Conservation (phyloP, 805 yeast genomes). For the Yarrowia alimentaria region DNA sequence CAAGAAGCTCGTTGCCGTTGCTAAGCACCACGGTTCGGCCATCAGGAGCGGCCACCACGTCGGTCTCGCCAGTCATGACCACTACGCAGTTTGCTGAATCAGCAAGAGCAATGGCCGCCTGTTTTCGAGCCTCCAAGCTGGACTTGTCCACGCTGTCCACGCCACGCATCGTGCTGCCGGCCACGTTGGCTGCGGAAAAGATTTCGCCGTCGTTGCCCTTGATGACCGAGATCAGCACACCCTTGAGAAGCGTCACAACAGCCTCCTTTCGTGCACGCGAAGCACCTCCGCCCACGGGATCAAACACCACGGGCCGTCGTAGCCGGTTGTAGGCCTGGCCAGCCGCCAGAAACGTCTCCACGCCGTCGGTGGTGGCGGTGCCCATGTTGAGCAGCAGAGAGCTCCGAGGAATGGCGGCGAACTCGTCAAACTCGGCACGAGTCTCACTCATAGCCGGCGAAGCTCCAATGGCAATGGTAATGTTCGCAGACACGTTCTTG, state of each 20-base stretch:
- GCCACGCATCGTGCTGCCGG: conserved; percentile 61
- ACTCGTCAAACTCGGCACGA: conserved; percentile 61
- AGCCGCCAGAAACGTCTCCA: conserved; percentile 51
- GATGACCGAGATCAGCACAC: conserved; percentile 59
- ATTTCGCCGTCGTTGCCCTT: conserved; percentile 90
- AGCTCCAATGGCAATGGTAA: conserved; percentile 77
- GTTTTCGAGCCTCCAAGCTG: conserved; percentile 31
- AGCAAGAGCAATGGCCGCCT: too few relatives aligned
- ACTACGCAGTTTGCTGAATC: too few relatives aligned
- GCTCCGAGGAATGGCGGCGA: conserved; percentile 54
- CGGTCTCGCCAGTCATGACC: conserved; percentile 66
- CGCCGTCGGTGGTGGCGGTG: conserved; percentile 50
- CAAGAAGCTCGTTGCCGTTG: conserved; percentile 67
- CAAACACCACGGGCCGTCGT: conserved; percentile 68
- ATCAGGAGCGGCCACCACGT: conserved; percentile 43
- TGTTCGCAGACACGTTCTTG: conserved; percentile 82
- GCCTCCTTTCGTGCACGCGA: conserved; percentile 54
- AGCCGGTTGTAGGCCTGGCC: conserved; percentile 54
- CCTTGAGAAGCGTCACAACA: conserved; percentile 50
- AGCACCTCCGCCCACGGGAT: conserved; percentile 95
- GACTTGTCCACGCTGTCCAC: conserved; percentile 53
- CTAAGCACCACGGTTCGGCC: conserved; percentile 33
- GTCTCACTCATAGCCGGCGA: conserved; percentile 88
- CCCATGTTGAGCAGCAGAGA: conserved; percentile 74
- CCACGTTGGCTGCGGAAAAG: conserved; percentile 52